A percentile compares a stretch with the other conserved stretches of the same genome.
These are phyloP conservation scores for Aspergillus alliaceus DNA, from an alignment of 2,329 filamentous ascomycete species.

Conservation along the genomic window DNA sequence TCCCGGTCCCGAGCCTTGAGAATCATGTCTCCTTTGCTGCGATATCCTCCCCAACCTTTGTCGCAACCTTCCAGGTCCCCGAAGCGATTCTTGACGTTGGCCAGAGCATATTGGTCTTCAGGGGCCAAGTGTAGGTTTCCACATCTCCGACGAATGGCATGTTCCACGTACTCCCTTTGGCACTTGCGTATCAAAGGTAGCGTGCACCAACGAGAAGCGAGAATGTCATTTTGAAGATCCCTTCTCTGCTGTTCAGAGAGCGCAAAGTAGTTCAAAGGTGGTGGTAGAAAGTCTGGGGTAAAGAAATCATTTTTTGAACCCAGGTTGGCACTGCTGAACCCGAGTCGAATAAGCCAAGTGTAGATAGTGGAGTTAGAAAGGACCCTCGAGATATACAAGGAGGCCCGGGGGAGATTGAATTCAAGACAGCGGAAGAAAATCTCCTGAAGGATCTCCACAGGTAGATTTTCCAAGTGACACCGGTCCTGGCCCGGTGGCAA, in stretches of 20 bases:
- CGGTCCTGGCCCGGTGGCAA: slow-evolving; percentile 6
- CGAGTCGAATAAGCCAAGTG: slow-evolving; percentile 44
- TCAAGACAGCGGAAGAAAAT: slow-evolving; percentile 54
- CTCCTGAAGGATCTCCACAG: slow-evolving; percentile 50
- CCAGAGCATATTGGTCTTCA: slow-evolving; percentile 24
- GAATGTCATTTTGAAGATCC: slow-evolving; percentile 36
- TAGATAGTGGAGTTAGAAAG: slow-evolving; percentile 45
- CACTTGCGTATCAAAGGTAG: slow-evolving; percentile 39
- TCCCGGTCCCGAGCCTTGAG: slow-evolving; percentile 20
- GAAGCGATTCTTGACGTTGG: slow-evolving; percentile 26
- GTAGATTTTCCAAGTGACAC: slow-evolving; percentile 45
- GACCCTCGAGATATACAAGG: slow-evolving; percentile 39
- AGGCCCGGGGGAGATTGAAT: slow-evolving; percentile 48
- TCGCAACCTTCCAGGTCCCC: slow-evolving; percentile 22
- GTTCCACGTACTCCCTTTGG: slow-evolving; percentile 39
- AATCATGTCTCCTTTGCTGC: slow-evolving; percentile 34
- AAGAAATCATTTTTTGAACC: slow-evolving; percentile 34
- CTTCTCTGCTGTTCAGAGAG: slow-evolving; percentile 29
- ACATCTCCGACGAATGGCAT: slow-evolving; percentile 33
- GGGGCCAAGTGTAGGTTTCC: slow-evolving; percentile 26
- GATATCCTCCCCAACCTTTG: slow-evolving; percentile 20
- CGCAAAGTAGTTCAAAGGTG: slow-evolving; percentile 33
- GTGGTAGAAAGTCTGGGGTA: slow-evolving; percentile 39
- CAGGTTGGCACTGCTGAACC: slow-evolving; percentile 41
- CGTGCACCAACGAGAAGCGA: slow-evolving; percentile 44